Percentiles rank a stretch among this genome's conserved stretches.
These are phyloP conservation scores for Serendipita sp. DNA, from an alignment of 768 basidiomycete species.

Conservation along the genomic window DNA sequence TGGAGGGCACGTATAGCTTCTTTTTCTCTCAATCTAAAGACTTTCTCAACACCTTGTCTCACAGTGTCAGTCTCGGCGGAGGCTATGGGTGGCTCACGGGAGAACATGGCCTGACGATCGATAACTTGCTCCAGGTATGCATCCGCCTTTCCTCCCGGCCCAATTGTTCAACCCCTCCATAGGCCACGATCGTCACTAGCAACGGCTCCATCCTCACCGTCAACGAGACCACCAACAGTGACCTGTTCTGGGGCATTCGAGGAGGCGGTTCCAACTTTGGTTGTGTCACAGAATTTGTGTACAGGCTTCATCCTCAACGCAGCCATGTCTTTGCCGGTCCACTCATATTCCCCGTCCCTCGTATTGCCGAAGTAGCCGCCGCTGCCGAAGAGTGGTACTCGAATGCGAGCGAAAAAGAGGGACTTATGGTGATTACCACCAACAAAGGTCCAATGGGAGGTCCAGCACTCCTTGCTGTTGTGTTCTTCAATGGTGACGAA, in stretches of 20 bases:
- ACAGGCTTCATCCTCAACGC: slow-evolving; percentile 9
- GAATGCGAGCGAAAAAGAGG: background rate
- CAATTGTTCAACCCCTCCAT: too few relatives aligned
- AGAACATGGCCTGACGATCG: slow-evolving; percentile 27
- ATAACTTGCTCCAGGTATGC: slow-evolving; percentile 23
- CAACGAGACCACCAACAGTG: slow-evolving; percentile 18
- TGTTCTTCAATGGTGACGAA: slow-evolving; percentile 6
- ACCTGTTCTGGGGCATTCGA: slow-evolving; percentile 30
- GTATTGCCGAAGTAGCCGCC: background rate
- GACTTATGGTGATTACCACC: background rate
- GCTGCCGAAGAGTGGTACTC: background rate
- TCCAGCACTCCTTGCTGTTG: background rate
- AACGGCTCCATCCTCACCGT: slow-evolving; percentile 25
- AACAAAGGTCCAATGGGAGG: background rate
- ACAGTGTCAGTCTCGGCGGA: slow-evolving; percentile 12
- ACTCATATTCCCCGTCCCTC: background rate
- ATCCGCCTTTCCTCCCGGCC: too few relatives aligned
- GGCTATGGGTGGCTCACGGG: slow-evolving; percentile 15
- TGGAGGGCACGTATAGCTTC: background rate
- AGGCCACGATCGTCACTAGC: slow-evolving; percentile 24
- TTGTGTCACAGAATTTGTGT: slow-evolving; percentile 8
- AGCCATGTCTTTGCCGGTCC: slow-evolving; percentile 7
- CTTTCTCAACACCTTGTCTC: background rate
- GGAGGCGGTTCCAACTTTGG: slow-evolving; percentile 9
- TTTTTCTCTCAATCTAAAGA: background rate